These are phyloP conservation scores for Alternaria longipes DNA, from an alignment of 2,329 filamentous ascomycete species.

Conservation along the genomic window DNA sequence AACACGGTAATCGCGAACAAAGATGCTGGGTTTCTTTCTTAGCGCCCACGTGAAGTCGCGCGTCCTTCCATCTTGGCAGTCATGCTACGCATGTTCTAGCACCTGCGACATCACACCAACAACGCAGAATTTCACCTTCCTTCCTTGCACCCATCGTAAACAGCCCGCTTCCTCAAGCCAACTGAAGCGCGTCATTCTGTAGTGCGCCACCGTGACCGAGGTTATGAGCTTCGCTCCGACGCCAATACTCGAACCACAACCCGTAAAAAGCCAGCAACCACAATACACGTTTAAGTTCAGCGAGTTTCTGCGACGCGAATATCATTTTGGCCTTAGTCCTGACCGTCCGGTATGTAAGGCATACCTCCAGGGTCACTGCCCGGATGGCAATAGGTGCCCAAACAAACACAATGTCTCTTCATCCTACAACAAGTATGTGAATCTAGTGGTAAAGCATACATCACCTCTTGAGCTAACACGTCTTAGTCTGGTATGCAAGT, in stretches of 20 bases:
- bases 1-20: constrained; percentile 6
- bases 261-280: constrained; percentile 36
- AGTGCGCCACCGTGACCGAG: constrained; percentile 36
- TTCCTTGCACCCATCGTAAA: neutral
- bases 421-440: constrained; percentile 70
- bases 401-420: constrained; percentile 76
- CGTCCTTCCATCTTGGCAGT: neutral
- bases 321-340: constrained; percentile 82
- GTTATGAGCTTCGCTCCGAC: constrained; percentile 35
- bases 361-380: constrained; percentile 86
- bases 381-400: constrained; percentile 81
- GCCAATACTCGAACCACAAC: constrained; percentile 36
- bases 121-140: neutral
- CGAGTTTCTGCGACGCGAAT: constrained; percentile 82
- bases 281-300: constrained; percentile 82
- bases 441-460: neutral
- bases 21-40: neutral
- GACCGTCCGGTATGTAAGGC: constrained; percentile 79
- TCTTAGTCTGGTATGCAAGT: constrained; percentile 86
- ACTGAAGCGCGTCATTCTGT: neutral
- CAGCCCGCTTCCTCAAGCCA: neutral
- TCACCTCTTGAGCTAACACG: constrained; percentile 15
- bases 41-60: constrained; percentile 14
- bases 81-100: neutral
- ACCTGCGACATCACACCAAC: neutral